phyloP scores from a whole-genome alignment of 805 yeast genomes.

The Yarrowia sp. region DNA sequence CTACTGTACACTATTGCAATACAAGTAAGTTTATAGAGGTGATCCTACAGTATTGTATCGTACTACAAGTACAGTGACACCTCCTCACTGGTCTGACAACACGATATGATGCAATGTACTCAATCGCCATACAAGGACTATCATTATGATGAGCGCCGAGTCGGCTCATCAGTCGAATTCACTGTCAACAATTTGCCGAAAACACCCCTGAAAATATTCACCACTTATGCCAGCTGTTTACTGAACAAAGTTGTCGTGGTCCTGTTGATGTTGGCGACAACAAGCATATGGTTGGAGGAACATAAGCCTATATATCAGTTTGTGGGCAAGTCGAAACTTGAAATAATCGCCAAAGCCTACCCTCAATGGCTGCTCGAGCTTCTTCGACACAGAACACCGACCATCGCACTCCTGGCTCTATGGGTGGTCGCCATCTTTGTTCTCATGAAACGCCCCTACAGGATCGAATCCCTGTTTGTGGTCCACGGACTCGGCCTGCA shows the following conservation, averaged over 20 bases:
- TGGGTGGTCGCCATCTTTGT: not conserved
- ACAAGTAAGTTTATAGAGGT: not conserved
- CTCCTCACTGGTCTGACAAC: not conserved
- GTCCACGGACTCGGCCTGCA: constrained; percentile 17
- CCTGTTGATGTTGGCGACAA: not conserved
- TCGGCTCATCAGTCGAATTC: constrained; percentile 12
- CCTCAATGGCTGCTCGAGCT: not conserved
- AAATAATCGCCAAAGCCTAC: not conserved
- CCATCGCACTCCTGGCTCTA: not conserved
- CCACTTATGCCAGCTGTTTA: not conserved
- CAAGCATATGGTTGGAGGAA: not conserved
- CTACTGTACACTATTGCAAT: too few relatives aligned
- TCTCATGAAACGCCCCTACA: constrained; percentile 1
- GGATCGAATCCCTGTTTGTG: constrained; percentile 3
- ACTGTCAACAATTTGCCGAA: constrained; percentile 2
- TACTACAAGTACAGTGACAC: too few relatives aligned
- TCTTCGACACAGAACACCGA: constrained; percentile 1
- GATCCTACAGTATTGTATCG: too few relatives aligned
- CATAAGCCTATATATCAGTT: not conserved
- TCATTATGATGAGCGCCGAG: constrained; percentile 5
- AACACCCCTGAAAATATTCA: not conserved
- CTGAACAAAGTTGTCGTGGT: not conserved
- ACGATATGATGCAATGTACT: not conserved
- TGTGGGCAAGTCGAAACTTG: not conserved
- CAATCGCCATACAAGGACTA: constrained; percentile 20